A percentile compares a stretch with the other conserved stretches of the same genome.
Conservation (phyloP, 2,329 filamentous ascomycete genomes). For the Aspergillus phoenicis region DNA sequence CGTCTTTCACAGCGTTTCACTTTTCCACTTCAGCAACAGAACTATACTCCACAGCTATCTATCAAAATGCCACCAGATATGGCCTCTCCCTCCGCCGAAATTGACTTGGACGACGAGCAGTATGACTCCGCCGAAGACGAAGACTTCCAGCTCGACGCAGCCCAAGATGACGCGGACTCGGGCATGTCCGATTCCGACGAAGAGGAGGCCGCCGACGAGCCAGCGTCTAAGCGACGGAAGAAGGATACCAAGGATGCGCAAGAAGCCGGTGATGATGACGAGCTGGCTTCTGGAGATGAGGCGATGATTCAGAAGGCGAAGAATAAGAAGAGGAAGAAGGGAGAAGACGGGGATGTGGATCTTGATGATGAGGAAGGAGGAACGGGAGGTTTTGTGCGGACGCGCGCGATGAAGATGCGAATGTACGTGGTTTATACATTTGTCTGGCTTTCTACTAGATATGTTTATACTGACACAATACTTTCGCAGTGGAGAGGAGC, state of each 20-base stretch:
- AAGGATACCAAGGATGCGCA: conserved; percentile 25
- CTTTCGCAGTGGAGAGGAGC: conserved; percentile 47
- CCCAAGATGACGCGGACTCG: conserved; percentile 38
- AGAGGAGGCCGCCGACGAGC: conserved; percentile 25
- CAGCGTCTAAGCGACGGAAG: conserved; percentile 38
- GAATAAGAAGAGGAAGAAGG: conserved; percentile 41
- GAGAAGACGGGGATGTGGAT: conserved; percentile 38
- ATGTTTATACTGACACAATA: background rate
- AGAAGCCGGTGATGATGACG: conserved; percentile 30
- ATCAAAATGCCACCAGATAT: conserved; percentile 5
- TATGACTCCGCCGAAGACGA: conserved; percentile 45
- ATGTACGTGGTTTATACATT: conserved; percentile 39
- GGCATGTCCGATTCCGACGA: conserved; percentile 32
- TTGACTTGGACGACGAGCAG: conserved; percentile 35
- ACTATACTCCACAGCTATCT: too few species aligned
- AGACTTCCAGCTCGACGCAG: conserved; percentile 40
- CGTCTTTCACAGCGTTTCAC: background rate
- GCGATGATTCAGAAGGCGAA: conserved; percentile 55
- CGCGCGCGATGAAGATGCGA: conserved; percentile 54
- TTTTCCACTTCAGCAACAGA: background rate
- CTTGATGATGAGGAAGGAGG: conserved; percentile 42
- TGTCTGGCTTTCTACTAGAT: background rate
- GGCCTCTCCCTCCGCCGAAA: conserved; percentile 15
- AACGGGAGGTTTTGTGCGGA: conserved; percentile 56
- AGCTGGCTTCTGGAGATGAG: conserved; percentile 60